Evolutionary conservation across 768 basidiomycete species (phyloP), one percentile per base, ranked within the genome.

Genomic region (Pleurotus giganteus): DNA sequence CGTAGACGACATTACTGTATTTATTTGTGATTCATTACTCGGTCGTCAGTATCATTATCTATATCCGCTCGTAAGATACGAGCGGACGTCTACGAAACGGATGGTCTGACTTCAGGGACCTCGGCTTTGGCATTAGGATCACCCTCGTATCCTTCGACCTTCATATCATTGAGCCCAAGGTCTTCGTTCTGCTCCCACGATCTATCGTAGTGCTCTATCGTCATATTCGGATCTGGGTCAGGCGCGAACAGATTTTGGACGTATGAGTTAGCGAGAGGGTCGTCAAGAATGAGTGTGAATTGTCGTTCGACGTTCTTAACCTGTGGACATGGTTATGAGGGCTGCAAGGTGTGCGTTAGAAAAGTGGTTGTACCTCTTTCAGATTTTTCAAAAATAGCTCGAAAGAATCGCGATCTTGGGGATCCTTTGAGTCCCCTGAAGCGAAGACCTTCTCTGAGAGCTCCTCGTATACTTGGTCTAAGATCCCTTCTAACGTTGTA

Each of bases 241-340:
- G 97, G 97, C 0, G 97, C 96, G 66, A 96, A 98, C n/a, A 95
- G 63, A 67, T 94, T 97, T 68, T 99, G 97, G 42, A 99, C 74
- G 65, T 98, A 95, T 2, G 93, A 95, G 69, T 98, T 98, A 12
- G 92, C 88, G 17, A 98, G 76, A 2, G 97, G 97, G 65, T 98
- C 96, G 64, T 98, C 96, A 8, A 99, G 75, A 66, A 98, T 89
- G 57, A 99, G 66, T 0, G 96, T 98, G 72, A 96, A 99, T 3
- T 88, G 86, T 29, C 75, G 77, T 49, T 86, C 80, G 11, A 82
- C 95, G 41, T 76, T 79, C 71, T 92, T 94, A 59, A 94, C 81
- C 89, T 93, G 58, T 21, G 53, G 42, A 26, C 47, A 53, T 23
- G 21, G 37, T 47, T 23, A 13, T 17, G 26, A 42, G 3, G 11